These are phyloP conservation scores for Tetrapisispora pingtungensis DNA, from an alignment of 805 yeast species.

Conservation along the genomic window DNA sequence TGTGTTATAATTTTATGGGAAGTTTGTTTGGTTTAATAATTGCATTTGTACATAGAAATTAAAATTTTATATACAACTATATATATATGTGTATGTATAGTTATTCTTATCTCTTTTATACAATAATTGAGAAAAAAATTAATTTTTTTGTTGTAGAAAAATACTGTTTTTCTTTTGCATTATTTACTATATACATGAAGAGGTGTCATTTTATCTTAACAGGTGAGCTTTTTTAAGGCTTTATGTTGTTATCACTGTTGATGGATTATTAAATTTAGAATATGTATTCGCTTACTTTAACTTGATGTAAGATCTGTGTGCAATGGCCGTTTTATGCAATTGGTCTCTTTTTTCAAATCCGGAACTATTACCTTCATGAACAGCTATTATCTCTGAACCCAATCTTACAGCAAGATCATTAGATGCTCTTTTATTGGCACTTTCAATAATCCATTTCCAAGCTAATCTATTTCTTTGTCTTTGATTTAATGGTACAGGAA, in stretches of 20 bases:
- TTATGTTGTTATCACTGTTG: too few relatives aligned
- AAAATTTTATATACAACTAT: background rate
- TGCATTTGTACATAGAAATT: conserved; percentile 9
- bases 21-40: conserved; percentile 14
- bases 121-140: background rate
- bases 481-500: conserved; percentile 74
- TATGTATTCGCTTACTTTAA: conserved; percentile 21
- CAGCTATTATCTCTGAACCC: conserved; percentile 79
- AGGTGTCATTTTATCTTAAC: background rate
- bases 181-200: background rate
- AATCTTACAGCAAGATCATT: conserved; percentile 78
- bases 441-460: conserved; percentile 82
- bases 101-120: background rate
- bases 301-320: conserved; percentile 73
- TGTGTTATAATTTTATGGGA: conserved; percentile 30
- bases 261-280: background rate
- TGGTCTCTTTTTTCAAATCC: conserved; percentile 76
- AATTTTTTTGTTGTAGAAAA: background rate
- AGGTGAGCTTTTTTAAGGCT: too few relatives aligned
- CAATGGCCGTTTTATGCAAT: conserved; percentile 78
- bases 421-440: conserved; percentile 68
- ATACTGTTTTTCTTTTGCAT: background rate
- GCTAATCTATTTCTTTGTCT: conserved; percentile 83
- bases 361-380: conserved; percentile 66
- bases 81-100: background rate